A percentile compares a stretch with the other conserved stretches of the same genome.
Evolutionary conservation across 1,284 basidiomycete species (phyloP).

Genomic region (Cutaneotrichosporon sp.): DNA sequence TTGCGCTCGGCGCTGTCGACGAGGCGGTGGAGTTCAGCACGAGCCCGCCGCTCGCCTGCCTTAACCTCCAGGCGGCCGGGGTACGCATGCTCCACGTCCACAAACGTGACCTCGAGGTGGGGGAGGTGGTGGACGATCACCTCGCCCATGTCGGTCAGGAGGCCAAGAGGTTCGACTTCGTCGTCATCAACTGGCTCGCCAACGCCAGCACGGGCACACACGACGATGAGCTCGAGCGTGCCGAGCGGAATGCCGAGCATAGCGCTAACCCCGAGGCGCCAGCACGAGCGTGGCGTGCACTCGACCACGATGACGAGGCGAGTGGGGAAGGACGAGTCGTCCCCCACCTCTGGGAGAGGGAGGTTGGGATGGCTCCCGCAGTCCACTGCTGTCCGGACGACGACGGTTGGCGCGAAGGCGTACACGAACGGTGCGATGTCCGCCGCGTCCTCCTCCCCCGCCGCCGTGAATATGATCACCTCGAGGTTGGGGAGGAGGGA

Average conservation of each 20-base stretch:
- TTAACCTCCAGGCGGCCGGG: neutral
- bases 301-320: neutral
- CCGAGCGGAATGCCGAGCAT: slow-evolving; percentile 6
- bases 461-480: neutral
- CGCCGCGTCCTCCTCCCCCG: slow-evolving; percentile 2
- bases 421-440: slow-evolving; percentile 4
- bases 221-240: neutral
- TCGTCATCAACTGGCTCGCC: neutral
- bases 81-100: neutral
- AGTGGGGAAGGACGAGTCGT: neutral
- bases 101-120: neutral
- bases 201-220: neutral
- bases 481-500: neutral
- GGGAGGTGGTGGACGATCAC: slow-evolving; percentile 3
- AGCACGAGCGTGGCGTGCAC: neutral
- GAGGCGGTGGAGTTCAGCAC: neutral
- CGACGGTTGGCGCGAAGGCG: neutral
- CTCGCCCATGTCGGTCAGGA: slow-evolving; percentile 5
- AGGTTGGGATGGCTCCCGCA: slow-evolving; percentile 2
- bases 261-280: neutral
- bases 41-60: neutral
- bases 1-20: neutral
- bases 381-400: neutral
- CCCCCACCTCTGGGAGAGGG: slow-evolving; percentile 3
- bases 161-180: neutral